These are phyloP conservation scores for Auricularia auricula-judae DNA, from an alignment of 768 basidiomycete genomes.

Conservation along the genomic window DNA sequence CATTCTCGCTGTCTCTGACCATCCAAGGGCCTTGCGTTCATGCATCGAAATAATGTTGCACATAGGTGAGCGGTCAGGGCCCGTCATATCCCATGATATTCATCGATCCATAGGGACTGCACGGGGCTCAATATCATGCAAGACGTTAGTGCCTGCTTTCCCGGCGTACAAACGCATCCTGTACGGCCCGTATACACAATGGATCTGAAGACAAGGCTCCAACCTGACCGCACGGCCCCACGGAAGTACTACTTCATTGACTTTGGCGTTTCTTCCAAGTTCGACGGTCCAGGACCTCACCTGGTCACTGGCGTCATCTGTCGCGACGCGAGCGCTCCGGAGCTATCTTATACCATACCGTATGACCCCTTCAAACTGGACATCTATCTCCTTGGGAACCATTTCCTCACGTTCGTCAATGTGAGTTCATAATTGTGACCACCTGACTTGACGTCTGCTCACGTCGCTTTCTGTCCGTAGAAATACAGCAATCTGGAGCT, in stretches of 20 bases:
- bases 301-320: neutral
- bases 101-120: neutral
- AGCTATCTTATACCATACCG: neutral
- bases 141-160: slow-evolving; percentile 1
- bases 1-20: neutral
- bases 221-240: neutral
- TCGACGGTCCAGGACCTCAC: neutral
- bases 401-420: neutral
- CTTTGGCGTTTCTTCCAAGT: neutral
- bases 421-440: neutral
- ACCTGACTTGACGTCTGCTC: neutral
- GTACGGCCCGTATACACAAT: neutral
- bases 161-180: neutral
- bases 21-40: neutral
- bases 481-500: slow-evolving; percentile 1
- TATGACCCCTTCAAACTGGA: slow-evolving; percentile 6
- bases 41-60: slow-evolving; percentile 1
- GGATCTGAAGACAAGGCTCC: neutral
- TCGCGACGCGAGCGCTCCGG: slow-evolving; percentile 2
- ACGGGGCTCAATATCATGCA: slow-evolving; percentile 5
- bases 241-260: slow-evolving; percentile 5
- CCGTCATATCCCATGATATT: neutral
- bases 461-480: neutral
- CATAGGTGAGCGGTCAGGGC: neutral
- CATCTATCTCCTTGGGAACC: slow-evolving; percentile 4